A percentile compares a stretch with the other conserved stretches of the same genome.
Conservation (phyloP, 305 asterid species). For the Fraxinus sp. region DNA sequence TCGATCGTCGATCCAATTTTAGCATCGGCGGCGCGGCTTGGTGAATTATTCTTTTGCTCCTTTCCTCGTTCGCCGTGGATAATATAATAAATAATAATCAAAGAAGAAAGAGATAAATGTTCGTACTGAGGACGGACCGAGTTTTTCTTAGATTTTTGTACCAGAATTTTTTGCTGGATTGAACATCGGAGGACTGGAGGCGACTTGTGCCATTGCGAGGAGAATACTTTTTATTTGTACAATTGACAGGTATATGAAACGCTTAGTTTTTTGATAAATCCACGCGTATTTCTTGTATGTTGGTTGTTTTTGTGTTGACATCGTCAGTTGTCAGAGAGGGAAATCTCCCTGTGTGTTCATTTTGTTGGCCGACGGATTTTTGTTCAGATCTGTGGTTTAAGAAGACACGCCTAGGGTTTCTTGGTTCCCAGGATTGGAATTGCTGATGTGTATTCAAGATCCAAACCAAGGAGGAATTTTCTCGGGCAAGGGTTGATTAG, state of each 20-base stretch:
- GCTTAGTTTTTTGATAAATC: conserved; percentile 39
- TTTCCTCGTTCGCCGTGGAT: background rate
- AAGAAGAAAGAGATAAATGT: background rate
- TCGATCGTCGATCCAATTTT: background rate
- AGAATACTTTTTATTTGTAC: conserved; percentile 3
- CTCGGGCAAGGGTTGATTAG: conserved; percentile 16
- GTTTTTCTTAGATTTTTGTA: background rate
- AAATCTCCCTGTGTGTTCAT: conserved; percentile 14
- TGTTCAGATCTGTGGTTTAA: conserved; percentile 29
- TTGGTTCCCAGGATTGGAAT: conserved; percentile 29
- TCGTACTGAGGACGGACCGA: background rate
- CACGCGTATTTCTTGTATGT: conserved; percentile 37
- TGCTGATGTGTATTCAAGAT: conserved; percentile 24
- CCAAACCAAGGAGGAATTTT: conserved; percentile 25
- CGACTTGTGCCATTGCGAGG: conserved; percentile 23
- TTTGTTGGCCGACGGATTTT: background rate
- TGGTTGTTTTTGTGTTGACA: conserved; percentile 35
- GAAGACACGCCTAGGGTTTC: conserved; percentile 29
- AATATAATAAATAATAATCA: background rate
- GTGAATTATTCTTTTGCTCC: background rate
- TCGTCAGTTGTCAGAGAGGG: conserved; percentile 27
- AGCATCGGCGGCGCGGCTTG: background rate
- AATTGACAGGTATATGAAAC: conserved; percentile 44
- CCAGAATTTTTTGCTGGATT: background rate
- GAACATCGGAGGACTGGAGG: conserved; percentile 9